Evolutionary conservation across 2,329 filamentous ascomycete genomes (phyloP).

Genomic region (Alternaria gaisen): DNA sequence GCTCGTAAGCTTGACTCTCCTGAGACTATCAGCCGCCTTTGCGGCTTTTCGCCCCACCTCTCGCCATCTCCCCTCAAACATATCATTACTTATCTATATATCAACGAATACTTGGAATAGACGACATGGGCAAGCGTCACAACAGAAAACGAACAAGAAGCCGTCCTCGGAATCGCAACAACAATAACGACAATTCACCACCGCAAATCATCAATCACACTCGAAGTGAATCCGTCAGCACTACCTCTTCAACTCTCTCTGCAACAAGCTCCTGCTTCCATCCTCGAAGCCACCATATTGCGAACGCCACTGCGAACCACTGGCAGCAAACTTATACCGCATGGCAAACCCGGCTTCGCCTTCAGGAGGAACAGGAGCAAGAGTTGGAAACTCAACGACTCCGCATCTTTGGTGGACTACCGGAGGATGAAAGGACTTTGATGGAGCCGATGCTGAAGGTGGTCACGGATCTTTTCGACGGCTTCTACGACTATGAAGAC

Average conservation of each 20-base stretch:
- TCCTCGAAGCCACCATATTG: conserved; percentile 24
- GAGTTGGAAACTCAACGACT: conserved; percentile 49
- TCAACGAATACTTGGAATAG: conserved; percentile 9
- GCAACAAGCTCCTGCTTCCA: conserved; percentile 36
- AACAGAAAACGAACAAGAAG: conserved; percentile 56
- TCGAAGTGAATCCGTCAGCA: conserved; percentile 44
- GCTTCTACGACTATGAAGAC: conserved; percentile 56
- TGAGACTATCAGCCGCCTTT: conserved; percentile 38
- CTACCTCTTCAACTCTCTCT: conserved; percentile 34
- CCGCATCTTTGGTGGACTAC: conserved; percentile 56
- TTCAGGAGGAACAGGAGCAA: conserved; percentile 40
- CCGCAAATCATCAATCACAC: conserved; percentile 32
- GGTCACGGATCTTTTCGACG: conserved; percentile 57
- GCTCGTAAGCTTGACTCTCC: conserved; percentile 23
- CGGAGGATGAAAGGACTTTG: conserved; percentile 53
- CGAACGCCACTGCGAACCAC: conserved; percentile 34
- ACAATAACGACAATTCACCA: conserved; percentile 32
- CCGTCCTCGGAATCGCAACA: conserved; percentile 52
- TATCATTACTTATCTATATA: conserved; percentile 1
- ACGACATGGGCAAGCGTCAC: conserved; percentile 54
- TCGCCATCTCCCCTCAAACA: conserved; percentile 10
- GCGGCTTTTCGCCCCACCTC: conserved; percentile 39
- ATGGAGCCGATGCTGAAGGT: conserved; percentile 58
- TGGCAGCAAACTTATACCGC: conserved; percentile 51
- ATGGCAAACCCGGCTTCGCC: conserved; percentile 48